Conservation (phyloP, 352 stramenopile species). For the Pythium sukuiense region DNA sequence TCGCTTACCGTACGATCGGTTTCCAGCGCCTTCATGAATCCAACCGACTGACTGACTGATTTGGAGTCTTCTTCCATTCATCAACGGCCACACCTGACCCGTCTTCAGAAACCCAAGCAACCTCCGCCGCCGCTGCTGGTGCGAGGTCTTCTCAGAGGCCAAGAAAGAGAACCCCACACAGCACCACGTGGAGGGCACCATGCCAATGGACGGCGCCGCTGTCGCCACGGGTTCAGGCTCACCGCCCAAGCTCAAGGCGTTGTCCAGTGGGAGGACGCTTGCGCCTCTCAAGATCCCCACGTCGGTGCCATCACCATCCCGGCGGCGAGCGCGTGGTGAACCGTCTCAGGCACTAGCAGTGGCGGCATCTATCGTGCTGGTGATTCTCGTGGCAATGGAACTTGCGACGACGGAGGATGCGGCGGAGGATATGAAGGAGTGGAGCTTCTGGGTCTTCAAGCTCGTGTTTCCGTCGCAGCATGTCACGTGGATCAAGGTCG, state of each 20-base stretch:
- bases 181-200: background rate
- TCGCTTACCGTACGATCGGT: constrained; percentile 9
- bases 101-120: constrained; percentile 5
- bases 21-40: background rate
- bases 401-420: constrained; percentile 6
- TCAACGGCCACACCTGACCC: background rate
- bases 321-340: background rate
- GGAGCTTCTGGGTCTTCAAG: constrained; percentile 27
- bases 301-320: background rate
- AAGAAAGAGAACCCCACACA: constrained; percentile 7
- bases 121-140: background rate
- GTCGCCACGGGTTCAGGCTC: background rate
- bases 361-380: constrained; percentile 19
- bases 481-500: constrained; percentile 44
- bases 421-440: constrained; percentile 20
- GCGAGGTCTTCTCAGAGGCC: constrained; percentile 5
- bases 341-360: constrained; percentile 14
- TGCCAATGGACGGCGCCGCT: background rate
- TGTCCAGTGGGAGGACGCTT: background rate
- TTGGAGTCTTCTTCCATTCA: background rate
- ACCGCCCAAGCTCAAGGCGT: background rate
- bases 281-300: constrained; percentile 2
- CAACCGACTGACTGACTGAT: background rate
- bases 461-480: constrained; percentile 52
- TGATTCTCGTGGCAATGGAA: constrained; percentile 25